Conservation (phyloP, 805 yeast species). For the Zygotorulaspora chibaensis region DNA sequence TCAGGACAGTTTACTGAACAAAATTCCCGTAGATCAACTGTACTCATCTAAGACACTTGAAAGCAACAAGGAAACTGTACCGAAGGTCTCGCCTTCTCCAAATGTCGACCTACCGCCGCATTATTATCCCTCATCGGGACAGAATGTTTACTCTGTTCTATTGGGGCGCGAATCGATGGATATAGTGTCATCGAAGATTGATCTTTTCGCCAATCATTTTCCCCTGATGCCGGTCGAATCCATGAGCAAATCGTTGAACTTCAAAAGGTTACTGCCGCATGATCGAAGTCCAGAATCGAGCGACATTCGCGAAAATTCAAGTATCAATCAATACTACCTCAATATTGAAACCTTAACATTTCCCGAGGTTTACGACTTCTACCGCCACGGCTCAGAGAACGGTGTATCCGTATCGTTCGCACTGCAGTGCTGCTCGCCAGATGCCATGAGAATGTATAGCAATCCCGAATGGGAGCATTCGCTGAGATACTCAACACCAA, state of each 20-base stretch:
- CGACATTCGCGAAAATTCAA: conserved; percentile 24
- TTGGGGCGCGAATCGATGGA: conserved; percentile 29
- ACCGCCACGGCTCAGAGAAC: conserved; percentile 12
- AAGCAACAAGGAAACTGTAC: conserved; percentile 2
- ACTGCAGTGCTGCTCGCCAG: conserved; percentile 25
- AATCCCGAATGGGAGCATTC: conserved; percentile 34
- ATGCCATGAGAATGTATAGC: conserved; percentile 15
- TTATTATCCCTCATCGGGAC: conserved; percentile 20
- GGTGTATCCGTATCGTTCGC: conserved; percentile 23
- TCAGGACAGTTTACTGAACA: conserved; percentile 28
- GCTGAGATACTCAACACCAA: conserved; percentile 53
- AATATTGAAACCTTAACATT: conserved; percentile 47
- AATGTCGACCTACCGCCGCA: conserved; percentile 15
- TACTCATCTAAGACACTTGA: conserved; percentile 13
- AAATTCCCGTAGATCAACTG: conserved; percentile 25
- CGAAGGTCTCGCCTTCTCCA: conserved; percentile 2
- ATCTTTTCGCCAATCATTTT: conserved; percentile 30
- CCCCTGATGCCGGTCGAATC: conserved; percentile 31
- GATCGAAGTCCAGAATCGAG: conserved; percentile 14
- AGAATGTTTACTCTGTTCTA: conserved; percentile 24
- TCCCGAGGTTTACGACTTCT: conserved; percentile 51
- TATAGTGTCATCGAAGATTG: conserved; percentile 23
- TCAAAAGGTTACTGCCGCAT: conserved; percentile 21
- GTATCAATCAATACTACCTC: conserved; percentile 64
- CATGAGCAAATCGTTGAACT: conserved; percentile 15